Percentiles rank a stretch among this genome's conserved stretches.
These are phyloP conservation scores for Saitozyma sp. DNA, from an alignment of 768 basidiomycete genomes.

Conservation along the genomic window DNA sequence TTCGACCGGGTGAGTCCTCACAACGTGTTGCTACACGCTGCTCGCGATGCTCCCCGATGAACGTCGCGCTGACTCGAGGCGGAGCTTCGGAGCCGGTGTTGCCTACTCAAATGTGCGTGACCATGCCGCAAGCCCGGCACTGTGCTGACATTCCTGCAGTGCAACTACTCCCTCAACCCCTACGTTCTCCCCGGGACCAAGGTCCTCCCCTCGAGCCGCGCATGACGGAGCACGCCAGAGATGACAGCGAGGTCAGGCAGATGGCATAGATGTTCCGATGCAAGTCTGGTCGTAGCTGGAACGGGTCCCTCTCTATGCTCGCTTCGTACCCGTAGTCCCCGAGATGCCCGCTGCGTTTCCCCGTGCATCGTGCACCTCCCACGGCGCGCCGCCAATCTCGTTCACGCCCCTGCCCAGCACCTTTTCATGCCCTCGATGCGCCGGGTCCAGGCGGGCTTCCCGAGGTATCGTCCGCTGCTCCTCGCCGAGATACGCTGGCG, in stretches of 20 bases:
- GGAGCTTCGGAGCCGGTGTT: conserved; percentile 52
- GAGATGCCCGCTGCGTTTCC: no score
- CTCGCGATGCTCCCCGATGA: not conserved
- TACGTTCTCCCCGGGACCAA: conserved; percentile 53
- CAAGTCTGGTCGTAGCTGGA: not conserved
- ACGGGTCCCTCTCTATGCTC: not conserved
- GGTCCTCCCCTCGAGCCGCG: conserved; percentile 34
- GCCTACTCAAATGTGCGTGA: conserved; percentile 51
- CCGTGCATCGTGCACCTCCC: conserved; percentile 17
- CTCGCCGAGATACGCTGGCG: conserved; percentile 31
- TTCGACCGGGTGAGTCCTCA: conserved; percentile 49
- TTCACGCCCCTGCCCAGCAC: conserved; percentile 23
- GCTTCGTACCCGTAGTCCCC: not conserved
- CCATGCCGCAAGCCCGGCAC: not conserved
- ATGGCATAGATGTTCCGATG: not conserved
- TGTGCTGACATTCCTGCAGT: conserved; percentile 27
- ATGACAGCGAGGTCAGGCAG: not conserved
- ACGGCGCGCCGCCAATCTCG: conserved; percentile 37
- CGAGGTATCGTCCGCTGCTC: conserved; percentile 31
- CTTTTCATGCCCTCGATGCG: conserved; percentile 16
- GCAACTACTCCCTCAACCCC: conserved; percentile 54
- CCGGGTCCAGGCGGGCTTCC: conserved; percentile 5
- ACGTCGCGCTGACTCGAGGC: not conserved
- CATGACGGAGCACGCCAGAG: not conserved
- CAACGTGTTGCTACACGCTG: no score